Conservation (phyloP, 768 basidiomycete species). For the Psilocybe subaeruginosa region DNA sequence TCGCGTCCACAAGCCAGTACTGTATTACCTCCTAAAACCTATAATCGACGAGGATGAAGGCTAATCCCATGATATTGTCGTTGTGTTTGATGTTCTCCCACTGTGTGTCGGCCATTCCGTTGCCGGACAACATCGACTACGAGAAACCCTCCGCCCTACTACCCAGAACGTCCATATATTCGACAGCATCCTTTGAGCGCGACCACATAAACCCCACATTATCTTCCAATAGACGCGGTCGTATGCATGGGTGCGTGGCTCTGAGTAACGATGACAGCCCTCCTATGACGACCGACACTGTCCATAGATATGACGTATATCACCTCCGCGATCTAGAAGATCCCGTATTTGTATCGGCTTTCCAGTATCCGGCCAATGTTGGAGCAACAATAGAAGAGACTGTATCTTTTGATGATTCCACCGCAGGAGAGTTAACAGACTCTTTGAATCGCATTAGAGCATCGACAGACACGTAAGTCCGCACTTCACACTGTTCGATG, state of each 20-base stretch:
- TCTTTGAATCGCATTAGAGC: neutral
- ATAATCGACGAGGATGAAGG: conserved; percentile 3
- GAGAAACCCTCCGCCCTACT: neutral
- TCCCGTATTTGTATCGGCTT: conserved; percentile 12
- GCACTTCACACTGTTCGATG: neutral
- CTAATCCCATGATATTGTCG: neutral
- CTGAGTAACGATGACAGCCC: too few relatives aligned
- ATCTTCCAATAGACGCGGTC: neutral
- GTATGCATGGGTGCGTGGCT: neutral
- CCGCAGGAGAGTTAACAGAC: neutral
- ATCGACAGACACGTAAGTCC: conserved; percentile 1
- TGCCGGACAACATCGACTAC: neutral
- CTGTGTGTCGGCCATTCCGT: conserved; percentile 1
- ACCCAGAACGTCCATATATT: neutral
- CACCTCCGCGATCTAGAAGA: conserved; percentile 17
- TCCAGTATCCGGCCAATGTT: neutral
- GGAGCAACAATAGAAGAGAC: neutral
- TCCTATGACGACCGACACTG: too few relatives aligned
- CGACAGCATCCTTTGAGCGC: conserved; percentile 8
- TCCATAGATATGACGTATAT: conserved; percentile 16
- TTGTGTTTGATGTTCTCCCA: neutral
- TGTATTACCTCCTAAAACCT: neutral
- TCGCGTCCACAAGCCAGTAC: neutral
- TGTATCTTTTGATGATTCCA: neutral
- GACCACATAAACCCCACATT: neutral